These are phyloP conservation scores for Aspergillus diversus DNA, from an alignment of 495 filamentous ascomycete species.

Conservation along the genomic window DNA sequence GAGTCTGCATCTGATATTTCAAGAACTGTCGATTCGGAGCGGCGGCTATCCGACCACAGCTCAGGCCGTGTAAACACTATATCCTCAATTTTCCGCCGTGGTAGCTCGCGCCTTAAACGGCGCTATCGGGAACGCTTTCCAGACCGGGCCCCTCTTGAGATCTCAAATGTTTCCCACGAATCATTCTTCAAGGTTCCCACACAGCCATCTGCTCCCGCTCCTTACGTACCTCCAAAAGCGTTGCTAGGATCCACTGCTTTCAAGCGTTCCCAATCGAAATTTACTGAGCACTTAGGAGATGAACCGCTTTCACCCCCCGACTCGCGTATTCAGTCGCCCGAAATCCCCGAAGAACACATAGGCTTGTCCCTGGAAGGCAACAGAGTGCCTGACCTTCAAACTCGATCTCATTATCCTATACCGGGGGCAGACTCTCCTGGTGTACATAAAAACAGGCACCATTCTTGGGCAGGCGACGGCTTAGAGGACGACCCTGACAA, in stretches of 20 bases:
- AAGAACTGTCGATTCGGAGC: conserved; percentile 40
- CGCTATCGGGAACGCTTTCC: conserved; percentile 60
- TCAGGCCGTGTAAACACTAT: conserved; percentile 49
- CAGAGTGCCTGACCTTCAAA: conserved; percentile 26
- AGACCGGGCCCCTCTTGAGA: conserved; percentile 55
- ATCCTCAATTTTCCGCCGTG: conserved; percentile 76
- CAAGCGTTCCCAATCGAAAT: conserved; percentile 82
- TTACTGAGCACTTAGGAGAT: conserved; percentile 91
- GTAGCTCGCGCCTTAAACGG: conserved; percentile 59
- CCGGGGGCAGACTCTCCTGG: conserved; percentile 37
- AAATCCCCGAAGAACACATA: conserved; percentile 40
- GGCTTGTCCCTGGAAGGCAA: conserved; percentile 34
- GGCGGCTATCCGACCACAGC: conserved; percentile 54
- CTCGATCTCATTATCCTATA: conserved; percentile 29
- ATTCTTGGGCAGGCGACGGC: conserved; percentile 41
- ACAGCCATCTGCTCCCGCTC: conserved; percentile 38
- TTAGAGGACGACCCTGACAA: conserved; percentile 39
- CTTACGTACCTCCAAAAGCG: conserved; percentile 46
- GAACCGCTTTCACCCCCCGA: conserved; percentile 79
- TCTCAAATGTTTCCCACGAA: conserved; percentile 86
- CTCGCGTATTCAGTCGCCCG: conserved; percentile 73
- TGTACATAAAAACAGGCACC: conserved; percentile 32
- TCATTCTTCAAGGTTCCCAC: conserved; percentile 62
- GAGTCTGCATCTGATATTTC: conserved; percentile 52
- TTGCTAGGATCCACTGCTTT: conserved; percentile 58